Conservation (phyloP, 2,329 filamentous ascomycete species). For the Myotisia sp. region DNA sequence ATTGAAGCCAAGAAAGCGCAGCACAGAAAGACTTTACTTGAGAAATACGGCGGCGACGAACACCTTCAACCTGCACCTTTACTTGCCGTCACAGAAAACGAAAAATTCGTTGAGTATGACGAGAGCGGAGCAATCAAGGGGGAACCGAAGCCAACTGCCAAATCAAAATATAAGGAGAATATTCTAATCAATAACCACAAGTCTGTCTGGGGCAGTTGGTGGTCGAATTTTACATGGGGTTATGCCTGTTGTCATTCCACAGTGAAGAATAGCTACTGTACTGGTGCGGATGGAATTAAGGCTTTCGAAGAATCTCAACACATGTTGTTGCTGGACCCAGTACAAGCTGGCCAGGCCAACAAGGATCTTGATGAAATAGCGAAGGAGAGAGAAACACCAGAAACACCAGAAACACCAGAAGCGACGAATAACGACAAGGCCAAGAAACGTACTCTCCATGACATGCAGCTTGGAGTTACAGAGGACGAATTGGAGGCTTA, state of each 20-base stretch:
- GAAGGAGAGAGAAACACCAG: conserved; percentile 16
- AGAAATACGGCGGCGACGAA: conserved; percentile 67
- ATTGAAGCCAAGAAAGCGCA: conserved; percentile 53
- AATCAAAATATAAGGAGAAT: conserved; percentile 87
- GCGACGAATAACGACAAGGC: conserved; percentile 10
- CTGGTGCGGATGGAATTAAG: conserved; percentile 69
- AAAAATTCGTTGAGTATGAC: conserved; percentile 87
- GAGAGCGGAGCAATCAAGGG: conserved; percentile 81
- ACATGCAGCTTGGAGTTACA: conserved; percentile 62
- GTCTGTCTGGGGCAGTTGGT: conserved; percentile 93
- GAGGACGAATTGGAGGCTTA: conserved; percentile 82
- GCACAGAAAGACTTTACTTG: conserved; percentile 54
- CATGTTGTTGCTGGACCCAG: conserved; percentile 34
- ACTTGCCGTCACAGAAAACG: conserved; percentile 61
- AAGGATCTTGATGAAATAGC: conserved; percentile 20
- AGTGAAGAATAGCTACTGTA: conserved; percentile 95
- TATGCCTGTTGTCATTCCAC: conserved; percentile 90
- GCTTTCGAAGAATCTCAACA: conserved; percentile 66
- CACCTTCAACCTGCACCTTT: conserved; percentile 47
- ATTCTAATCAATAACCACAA: conserved; percentile 81
- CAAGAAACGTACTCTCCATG: conserved; percentile 65
- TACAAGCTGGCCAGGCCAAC: conserved; percentile 10
- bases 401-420: conserved; percentile 10
- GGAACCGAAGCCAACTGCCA: conserved; percentile 57
- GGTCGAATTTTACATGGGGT: conserved; percentile 88